Percentiles rank a stretch among this genome's conserved stretches.
phyloP scores from a whole-genome alignment of 331 rosid species.

The Malus hybrid region DNA sequence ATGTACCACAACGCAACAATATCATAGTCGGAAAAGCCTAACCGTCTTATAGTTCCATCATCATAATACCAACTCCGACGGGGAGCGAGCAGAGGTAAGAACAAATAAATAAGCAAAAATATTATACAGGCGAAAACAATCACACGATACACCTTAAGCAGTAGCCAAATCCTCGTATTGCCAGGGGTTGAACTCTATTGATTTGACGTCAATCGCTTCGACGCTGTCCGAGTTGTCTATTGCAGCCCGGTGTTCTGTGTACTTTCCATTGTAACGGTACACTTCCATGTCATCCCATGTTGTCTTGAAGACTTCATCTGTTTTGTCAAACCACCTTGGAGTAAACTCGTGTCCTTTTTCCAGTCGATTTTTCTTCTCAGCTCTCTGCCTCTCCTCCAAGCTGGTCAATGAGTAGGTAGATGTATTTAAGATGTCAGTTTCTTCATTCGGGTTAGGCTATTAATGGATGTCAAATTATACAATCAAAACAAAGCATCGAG shows the following conservation, averaged over 20 bases:
- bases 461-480: neutral
- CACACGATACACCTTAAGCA: slow-evolving; percentile 21
- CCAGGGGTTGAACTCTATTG: slow-evolving; percentile 71
- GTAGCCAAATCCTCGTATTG: slow-evolving; percentile 50
- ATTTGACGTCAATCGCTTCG: slow-evolving; percentile 27
- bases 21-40: slow-evolving; percentile 6
- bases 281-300: slow-evolving; percentile 82
- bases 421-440: neutral
- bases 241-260: slow-evolving; percentile 48
- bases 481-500: neutral
- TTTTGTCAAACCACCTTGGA: slow-evolving; percentile 74
- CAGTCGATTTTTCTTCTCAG: slow-evolving; percentile 57
- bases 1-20: neutral
- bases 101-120: neutral
- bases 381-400: slow-evolving; percentile 71
- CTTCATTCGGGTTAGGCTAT: neutral
- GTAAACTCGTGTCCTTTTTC: slow-evolving; percentile 39
- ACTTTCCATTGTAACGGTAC: slow-evolving; percentile 58
- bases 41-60: neutral
- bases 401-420: slow-evolving; percentile 14
- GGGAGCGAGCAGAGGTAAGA: neutral
- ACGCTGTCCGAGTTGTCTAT: slow-evolving; percentile 30
- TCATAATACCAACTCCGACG: neutral
- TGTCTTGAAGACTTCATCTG: slow-evolving; percentile 53
- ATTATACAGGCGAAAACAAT: slow-evolving; percentile 4